Evolutionary conservation across 768 basidiomycete species (phyloP).

Genomic region (Mycena rebaudengoi): DNA sequence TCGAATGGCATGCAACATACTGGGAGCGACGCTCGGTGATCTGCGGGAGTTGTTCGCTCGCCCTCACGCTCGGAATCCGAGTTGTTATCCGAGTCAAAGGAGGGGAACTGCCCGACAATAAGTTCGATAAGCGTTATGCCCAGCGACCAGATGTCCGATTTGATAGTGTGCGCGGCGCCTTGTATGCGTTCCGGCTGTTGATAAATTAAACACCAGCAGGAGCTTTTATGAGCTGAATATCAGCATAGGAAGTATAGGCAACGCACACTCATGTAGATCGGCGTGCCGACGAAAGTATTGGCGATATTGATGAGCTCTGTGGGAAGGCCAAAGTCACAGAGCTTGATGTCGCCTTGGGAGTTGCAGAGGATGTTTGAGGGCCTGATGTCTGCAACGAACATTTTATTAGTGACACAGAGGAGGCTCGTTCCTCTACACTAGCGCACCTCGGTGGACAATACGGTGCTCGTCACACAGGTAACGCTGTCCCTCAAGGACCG

Average conservation of each 20-base stretch:
- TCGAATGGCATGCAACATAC: too few species aligned
- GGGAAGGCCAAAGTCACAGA: constrained; percentile 98
- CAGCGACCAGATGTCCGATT: constrained; percentile 98
- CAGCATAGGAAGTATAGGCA: too few species aligned
- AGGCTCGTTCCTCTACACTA: constrained; percentile 33
- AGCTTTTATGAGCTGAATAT: constrained; percentile 16
- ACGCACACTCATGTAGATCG: constrained; percentile 98
- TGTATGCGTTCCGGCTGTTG: constrained; percentile 97
- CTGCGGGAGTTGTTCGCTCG: constrained; percentile 57
- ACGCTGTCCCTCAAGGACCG: constrained; percentile 93
- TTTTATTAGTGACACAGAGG: background rate
- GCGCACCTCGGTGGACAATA: constrained; percentile 96
- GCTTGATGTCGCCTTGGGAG: constrained; percentile 95
- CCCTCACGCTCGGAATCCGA: constrained; percentile 76
- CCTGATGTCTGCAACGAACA: constrained; percentile 92
- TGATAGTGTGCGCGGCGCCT: constrained; percentile 97
- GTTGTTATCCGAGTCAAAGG: constrained; percentile 76
- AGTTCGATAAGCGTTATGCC: constrained; percentile 98
- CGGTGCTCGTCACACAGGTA: constrained; percentile 98
- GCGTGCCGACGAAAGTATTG: constrained; percentile 99
- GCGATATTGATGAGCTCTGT: constrained; percentile 99
- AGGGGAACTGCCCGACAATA: constrained; percentile 95
- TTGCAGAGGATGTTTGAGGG: constrained; percentile 98
- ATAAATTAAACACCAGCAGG: background rate
- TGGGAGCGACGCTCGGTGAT: constrained; percentile 71